These are phyloP conservation scores for Gossypium turneri DNA, from an alignment of 345 rosid species.

Conservation along the genomic window DNA sequence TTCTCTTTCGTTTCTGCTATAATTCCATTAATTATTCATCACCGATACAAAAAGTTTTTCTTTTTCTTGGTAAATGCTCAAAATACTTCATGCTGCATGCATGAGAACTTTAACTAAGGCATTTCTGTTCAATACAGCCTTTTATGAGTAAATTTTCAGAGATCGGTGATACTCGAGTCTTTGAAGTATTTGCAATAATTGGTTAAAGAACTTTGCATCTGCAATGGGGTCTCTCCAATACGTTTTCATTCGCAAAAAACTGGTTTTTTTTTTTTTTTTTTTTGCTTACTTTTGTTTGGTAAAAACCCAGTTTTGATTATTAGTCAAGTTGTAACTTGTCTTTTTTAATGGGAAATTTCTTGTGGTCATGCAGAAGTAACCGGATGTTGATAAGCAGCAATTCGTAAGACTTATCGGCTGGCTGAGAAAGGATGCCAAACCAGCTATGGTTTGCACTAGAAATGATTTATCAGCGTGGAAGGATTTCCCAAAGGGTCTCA, in stretches of 20 bases:
- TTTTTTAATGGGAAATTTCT: slow-evolving; percentile 13
- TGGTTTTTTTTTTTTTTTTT: neutral
- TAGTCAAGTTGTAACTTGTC: neutral
- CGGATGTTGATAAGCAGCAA: slow-evolving; percentile 20
- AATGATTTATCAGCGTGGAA: slow-evolving; percentile 82
- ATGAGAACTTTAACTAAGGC: neutral
- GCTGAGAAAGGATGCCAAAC: slow-evolving; percentile 90
- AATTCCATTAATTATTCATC: neutral
- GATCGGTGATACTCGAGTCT: slow-evolving; percentile 13
- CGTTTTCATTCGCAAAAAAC: neutral
- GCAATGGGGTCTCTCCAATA: neutral
- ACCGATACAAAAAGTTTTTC: neutral
- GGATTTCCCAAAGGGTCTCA: slow-evolving; percentile 93
- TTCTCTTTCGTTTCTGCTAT: slow-evolving; percentile 3
- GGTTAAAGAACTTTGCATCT: slow-evolving; percentile 1
- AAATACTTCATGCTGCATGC: slow-evolving; percentile 16
- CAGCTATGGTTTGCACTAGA: slow-evolving; percentile 91
- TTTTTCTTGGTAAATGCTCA: neutral
- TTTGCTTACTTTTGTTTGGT: neutral
- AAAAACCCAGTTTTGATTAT: neutral
- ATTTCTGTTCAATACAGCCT: neutral
- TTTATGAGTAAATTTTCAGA: slow-evolving; percentile 10
- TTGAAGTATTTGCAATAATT: neutral
- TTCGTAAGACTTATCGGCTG: slow-evolving; percentile 33
- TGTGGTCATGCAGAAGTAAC: slow-evolving; percentile 33